Percentiles rank a stretch among this genome's conserved stretches.
These are phyloP conservation scores for Rhizopogon roseolus DNA, from an alignment of 768 basidiomycete species.

Conservation along the genomic window DNA sequence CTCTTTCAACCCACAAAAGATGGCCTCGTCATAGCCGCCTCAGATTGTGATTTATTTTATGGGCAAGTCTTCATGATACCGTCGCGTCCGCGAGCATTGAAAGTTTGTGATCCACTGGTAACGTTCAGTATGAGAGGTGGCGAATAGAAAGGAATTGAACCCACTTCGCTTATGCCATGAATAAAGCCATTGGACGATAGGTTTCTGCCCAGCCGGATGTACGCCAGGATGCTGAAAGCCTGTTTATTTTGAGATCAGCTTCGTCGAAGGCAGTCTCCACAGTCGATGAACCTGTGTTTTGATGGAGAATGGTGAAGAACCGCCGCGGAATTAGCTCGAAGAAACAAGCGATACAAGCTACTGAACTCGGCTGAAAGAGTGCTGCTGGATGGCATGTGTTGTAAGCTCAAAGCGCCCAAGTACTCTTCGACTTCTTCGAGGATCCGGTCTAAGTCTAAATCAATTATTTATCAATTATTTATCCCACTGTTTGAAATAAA, in stretches of 20 bases:
- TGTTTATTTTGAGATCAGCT: constrained; percentile 38
- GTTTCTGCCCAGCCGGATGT: constrained; percentile 22
- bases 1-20: constrained; percentile 20
- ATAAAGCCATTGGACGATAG: constrained; percentile 37
- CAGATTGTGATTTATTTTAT: constrained; percentile 53
- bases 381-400: neutral
- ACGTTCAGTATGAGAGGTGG: constrained; percentile 9
- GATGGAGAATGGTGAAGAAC: constrained; percentile 48
- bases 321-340: constrained; percentile 52
- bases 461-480: too few species aligned
- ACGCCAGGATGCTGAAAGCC: constrained; percentile 30
- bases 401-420: neutral
- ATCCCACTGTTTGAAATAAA: too few species aligned
- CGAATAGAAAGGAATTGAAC: constrained; percentile 6
- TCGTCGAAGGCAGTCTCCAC: constrained; percentile 50
- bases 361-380: constrained; percentile 36
- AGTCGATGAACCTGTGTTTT: constrained; percentile 39
- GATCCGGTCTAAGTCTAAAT: too few species aligned
- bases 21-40: constrained; percentile 26
- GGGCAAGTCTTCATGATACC: constrained; percentile 56
- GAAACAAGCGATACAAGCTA: constrained; percentile 56
- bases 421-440: too few species aligned
- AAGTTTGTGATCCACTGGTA: constrained; percentile 64
- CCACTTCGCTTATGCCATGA: constrained; percentile 55
- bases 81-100: constrained; percentile 58